Conservation (phyloP, 1,284 basidiomycete species). For the Athelia psychrophila region DNA sequence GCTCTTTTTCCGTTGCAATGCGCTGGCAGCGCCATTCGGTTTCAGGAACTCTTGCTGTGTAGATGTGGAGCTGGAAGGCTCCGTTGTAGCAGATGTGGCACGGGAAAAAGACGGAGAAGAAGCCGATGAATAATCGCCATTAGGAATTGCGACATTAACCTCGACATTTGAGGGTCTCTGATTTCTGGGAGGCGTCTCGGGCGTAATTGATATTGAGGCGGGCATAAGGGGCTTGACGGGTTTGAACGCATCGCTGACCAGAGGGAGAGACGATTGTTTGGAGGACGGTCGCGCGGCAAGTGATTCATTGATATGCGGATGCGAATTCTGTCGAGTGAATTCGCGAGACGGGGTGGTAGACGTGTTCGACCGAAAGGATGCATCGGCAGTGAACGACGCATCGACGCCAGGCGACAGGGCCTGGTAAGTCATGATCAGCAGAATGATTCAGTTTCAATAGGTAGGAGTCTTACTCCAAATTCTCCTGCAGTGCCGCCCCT, state of each 20-base stretch:
- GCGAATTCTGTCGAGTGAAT: neutral
- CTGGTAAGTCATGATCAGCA: neutral
- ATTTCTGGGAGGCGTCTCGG: neutral
- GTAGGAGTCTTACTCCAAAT: constrained; percentile 31
- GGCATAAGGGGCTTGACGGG: neutral
- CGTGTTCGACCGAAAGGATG: constrained; percentile 7
- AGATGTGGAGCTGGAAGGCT: constrained; percentile 14
- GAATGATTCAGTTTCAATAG: constrained; percentile 4
- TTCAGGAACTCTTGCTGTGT: constrained; percentile 7
- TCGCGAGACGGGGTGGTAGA: constrained; percentile 2
- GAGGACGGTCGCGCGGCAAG: neutral
- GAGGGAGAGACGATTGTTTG: neutral
- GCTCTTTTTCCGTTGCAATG: constrained; percentile 46
- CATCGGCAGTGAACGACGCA: constrained; percentile 6
- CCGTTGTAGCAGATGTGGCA: neutral
- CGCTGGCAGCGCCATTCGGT: constrained; percentile 8
- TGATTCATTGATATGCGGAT: neutral
- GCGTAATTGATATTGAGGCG: neutral
- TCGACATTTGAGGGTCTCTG: neutral
- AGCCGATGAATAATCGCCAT: neutral
- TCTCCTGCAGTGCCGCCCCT: constrained; percentile 36
- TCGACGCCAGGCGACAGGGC: neutral
- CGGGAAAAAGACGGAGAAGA: neutral
- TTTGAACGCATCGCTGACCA: neutral
- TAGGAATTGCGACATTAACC: neutral